Percentiles rank a stretch among this genome's conserved stretches.
Conservation (phyloP, 257 asterid species). For the Petrea volubilis region DNA sequence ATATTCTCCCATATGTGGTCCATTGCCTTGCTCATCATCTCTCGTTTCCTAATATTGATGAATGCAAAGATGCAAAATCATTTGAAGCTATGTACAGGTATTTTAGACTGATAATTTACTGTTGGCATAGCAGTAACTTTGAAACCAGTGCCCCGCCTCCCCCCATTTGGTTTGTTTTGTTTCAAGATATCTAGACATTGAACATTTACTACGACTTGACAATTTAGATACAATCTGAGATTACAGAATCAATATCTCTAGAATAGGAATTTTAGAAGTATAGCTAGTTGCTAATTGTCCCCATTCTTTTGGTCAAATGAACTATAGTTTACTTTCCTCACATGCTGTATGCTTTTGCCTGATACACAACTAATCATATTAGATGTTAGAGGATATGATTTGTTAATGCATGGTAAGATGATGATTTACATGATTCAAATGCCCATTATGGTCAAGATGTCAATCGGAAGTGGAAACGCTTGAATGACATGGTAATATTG, state of each 20-base stretch:
- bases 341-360: neutral
- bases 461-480: slow-evolving; percentile 6
- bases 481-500: slow-evolving; percentile 7
- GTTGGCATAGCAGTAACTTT: too few species aligned
- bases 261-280: slow-evolving; percentile 10
- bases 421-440: slow-evolving; percentile 12
- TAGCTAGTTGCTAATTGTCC: neutral
- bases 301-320: slow-evolving; percentile 17
- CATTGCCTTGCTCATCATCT: slow-evolving; percentile 92
- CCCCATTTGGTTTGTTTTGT: too few species aligned
- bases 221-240: too few species aligned
- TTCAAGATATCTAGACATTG: too few species aligned
- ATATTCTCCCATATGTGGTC: slow-evolving; percentile 79
- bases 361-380: too few species aligned
- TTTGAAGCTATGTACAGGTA: slow-evolving; percentile 94
- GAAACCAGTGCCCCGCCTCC: too few species aligned
- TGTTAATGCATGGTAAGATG: slow-evolving; percentile 15
- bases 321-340: slow-evolving; percentile 1
- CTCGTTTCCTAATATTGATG: slow-evolving; percentile 78
- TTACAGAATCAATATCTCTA: too few species aligned
- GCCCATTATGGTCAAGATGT: slow-evolving; percentile 16
- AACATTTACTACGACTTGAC: too few species aligned
- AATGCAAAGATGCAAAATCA: slow-evolving; percentile 73
- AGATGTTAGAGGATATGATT: slow-evolving; percentile 15
- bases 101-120: slow-evolving; percentile 28